Evolutionary conservation across 164 flowering plant species (phyloP), one percentile per base, ranked within the genome.

Genomic region (Nymphaea thermarum): DNA sequence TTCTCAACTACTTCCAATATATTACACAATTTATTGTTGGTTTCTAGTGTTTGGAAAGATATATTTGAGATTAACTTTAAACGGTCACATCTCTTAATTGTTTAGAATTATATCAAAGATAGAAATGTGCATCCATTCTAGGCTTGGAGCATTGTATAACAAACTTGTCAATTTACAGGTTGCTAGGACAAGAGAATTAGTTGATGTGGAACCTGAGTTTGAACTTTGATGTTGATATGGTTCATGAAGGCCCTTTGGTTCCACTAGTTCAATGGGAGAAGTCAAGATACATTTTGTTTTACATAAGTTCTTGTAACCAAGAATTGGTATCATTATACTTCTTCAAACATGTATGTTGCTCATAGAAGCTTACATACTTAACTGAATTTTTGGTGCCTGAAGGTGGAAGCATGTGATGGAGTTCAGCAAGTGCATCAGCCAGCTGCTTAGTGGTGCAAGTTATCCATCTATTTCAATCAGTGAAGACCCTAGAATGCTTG

Each of bases 321-420:
- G n/a, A n/a, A n/a, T n/a, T n/a, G n/a, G n/a, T n/a, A n/a, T n/a
- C n/a, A n/a, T n/a, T n/a, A n/a, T n/a, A n/a, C n/a, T n/a, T n/a
- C n/a, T n/a, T n/a, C n/a, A n/a, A n/a, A n/a, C n/a, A n/a, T n/a
- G n/a, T n/a, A n/a, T n/a, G n/a, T n/a, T n/a, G n/a, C n/a, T n/a
- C n/a, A n/a, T n/a, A n/a, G n/a, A n/a, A 4, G 51, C 8, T 45
- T 4, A 45, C 51, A 8, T 8, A 45, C 8, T 4, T 45, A 45
- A 45, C 51, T 61, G 17, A 44, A n/a, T 62, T 53, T 62, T 18
- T 43, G 36, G 62, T 42, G 42, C 68, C 42, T 43, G 43, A 71
- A 94, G 98, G 96, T 90, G 83, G 90, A 86, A 88, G 75, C 84
- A 82, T 74, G 89, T 92, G 15, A 74, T 90, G 85, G 98, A 87